Evolutionary conservation across 2,329 filamentous ascomycete genomes (phyloP).

Genomic region (Diaporthe eres): DNA sequence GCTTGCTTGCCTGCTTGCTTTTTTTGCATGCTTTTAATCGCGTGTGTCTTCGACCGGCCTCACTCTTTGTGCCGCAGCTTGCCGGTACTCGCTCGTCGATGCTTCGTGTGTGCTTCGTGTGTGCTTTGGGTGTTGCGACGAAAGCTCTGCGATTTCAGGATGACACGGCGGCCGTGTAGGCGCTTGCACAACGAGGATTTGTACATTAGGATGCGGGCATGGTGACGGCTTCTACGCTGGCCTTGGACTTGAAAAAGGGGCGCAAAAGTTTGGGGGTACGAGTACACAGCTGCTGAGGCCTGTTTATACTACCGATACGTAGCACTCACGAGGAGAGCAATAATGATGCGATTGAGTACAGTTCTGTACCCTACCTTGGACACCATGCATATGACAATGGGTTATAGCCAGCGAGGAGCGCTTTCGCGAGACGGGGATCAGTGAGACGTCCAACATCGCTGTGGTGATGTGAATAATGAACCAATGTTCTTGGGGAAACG

Average conservation of each 20-base stretch:
- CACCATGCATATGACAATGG: no score
- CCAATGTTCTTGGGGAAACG: background rate
- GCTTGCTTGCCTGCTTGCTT: background rate
- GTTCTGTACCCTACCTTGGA: no score
- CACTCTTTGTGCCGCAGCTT: background rate
- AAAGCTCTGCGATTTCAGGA: background rate
- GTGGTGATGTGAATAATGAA: no score
- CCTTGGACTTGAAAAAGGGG: background rate
- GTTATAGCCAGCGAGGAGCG: background rate
- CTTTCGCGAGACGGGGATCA: background rate
- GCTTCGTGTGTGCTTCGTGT: background rate
- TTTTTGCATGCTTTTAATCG: background rate
- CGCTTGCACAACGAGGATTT: background rate
- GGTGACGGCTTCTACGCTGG: background rate
- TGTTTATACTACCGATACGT: background rate
- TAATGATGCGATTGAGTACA: background rate
- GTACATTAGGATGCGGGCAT: conserved; percentile 17
- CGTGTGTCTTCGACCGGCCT: background rate
- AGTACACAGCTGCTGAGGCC: background rate
- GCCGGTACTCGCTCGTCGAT: background rate
- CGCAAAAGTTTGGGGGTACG: background rate
- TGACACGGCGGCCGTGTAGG: background rate
- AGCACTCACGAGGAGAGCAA: background rate
- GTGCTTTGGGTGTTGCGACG: background rate
- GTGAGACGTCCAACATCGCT: background rate